phyloP scores from a whole-genome alignment of 805 yeast genomes.

The Schwanniomyces vanrijiae region DNA sequence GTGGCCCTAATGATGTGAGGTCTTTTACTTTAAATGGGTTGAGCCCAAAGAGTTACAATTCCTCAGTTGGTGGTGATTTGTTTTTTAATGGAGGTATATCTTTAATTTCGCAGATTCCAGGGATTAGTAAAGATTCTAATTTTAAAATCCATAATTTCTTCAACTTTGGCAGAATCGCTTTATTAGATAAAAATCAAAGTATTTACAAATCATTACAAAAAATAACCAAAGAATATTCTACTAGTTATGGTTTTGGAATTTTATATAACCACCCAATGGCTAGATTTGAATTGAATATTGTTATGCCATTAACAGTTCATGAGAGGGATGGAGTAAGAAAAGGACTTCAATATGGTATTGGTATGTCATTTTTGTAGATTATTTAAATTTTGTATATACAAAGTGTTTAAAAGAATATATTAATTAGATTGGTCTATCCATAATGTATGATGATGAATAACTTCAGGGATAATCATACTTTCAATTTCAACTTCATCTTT shows the following conservation, averaged over 20 bases:
- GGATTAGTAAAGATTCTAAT: constrained; percentile 38
- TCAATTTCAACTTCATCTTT: constrained; percentile 63
- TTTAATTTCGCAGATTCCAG: constrained; percentile 44
- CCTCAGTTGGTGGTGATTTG: constrained; percentile 54
- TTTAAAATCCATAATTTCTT: constrained; percentile 50
- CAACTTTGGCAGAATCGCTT: constrained; percentile 48
- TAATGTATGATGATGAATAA: constrained; percentile 56
- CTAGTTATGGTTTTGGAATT: constrained; percentile 49
- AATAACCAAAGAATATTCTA: constrained; percentile 23
- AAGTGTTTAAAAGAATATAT: not conserved
- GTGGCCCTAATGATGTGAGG: constrained; percentile 62
- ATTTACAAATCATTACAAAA: constrained; percentile 3
- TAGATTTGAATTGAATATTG: constrained; percentile 57
- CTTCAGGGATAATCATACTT: constrained; percentile 75
- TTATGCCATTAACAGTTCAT: constrained; percentile 46
- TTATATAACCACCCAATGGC: constrained; percentile 59
- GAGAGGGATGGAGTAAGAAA: constrained; percentile 48
- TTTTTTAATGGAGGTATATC: constrained; percentile 49
- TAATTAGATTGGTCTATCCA: constrained; percentile 49
- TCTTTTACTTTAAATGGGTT: constrained; percentile 52
- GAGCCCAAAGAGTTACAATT: constrained; percentile 53
- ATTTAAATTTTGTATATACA: not conserved
- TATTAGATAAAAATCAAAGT: constrained; percentile 13
- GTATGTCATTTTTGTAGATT: constrained; percentile 52
- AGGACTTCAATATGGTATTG: constrained; percentile 61